Evolutionary conservation across 2,329 filamentous ascomycete species (phyloP).

Genomic region (Dendryphion nanum): DNA sequence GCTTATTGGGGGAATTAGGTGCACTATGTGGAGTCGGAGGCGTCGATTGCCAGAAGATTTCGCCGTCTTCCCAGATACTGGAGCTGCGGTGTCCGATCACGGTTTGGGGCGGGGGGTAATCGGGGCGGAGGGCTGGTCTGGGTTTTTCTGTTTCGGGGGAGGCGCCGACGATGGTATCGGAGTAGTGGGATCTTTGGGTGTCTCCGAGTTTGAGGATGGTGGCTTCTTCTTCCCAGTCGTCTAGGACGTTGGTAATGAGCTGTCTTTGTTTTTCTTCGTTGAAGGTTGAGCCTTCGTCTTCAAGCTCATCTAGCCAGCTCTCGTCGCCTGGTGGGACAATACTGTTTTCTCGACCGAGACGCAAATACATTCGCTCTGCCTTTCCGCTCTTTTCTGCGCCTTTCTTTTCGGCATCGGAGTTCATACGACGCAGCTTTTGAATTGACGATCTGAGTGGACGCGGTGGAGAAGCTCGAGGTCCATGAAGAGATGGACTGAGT

Average conservation of each 20-base stretch:
- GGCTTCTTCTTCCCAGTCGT: conserved; percentile 23
- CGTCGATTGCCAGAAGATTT: conserved; percentile 26
- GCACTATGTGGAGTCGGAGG: conserved; percentile 12
- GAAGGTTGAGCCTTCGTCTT: conserved; percentile 4
- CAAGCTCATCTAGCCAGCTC: conserved; percentile 27
- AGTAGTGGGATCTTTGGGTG: background rate
- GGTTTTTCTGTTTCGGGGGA: background rate
- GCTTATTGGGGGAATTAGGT: conserved; percentile 15
- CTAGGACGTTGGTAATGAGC: conserved; percentile 19
- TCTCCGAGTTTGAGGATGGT: conserved; percentile 15
- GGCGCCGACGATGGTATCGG: background rate
- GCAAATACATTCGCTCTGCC: conserved; percentile 37
- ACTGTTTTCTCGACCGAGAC: conserved; percentile 41
- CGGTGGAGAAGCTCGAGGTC: conserved; percentile 36
- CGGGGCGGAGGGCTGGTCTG: background rate
- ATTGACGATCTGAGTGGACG: conserved; percentile 40
- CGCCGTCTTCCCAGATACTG: conserved; percentile 33
- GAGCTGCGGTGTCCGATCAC: conserved; percentile 9
- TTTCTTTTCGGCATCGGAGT: conserved; percentile 35
- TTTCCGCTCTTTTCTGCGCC: conserved; percentile 23
- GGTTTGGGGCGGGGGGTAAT: background rate
- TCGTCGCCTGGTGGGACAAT: conserved; percentile 25
- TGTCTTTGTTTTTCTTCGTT: conserved; percentile 18
- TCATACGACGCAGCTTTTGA: conserved; percentile 43
- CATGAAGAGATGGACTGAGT: conserved; percentile 15